Conservation (phyloP, 441 rosid species). For the Erodium texanum region DNA sequence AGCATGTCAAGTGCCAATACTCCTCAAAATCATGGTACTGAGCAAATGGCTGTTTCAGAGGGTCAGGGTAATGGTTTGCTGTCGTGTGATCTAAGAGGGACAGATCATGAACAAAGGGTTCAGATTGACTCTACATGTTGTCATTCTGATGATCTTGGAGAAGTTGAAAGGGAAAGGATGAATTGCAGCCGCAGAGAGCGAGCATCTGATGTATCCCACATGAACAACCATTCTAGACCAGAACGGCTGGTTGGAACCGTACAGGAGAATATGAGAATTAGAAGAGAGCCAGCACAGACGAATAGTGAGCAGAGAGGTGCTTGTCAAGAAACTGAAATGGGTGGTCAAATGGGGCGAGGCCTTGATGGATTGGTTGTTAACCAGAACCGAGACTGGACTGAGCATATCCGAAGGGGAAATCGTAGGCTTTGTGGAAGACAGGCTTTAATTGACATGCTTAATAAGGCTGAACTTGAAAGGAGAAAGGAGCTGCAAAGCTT, state of each 20-base stretch:
- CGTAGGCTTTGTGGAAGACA: conserved; percentile 87
- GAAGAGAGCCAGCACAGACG: conserved; percentile 79
- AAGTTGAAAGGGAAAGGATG: conserved; percentile 71
- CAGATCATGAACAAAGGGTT: conserved; percentile 33
- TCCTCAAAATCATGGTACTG: conserved; percentile 33
- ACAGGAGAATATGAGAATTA: conserved; percentile 78
- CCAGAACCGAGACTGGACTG: conserved; percentile 34
- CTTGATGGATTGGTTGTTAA: conserved; percentile 51
- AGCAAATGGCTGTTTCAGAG: conserved; percentile 32
- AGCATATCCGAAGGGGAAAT: conserved; percentile 53
- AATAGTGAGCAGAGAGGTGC: conserved; percentile 50
- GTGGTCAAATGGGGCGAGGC: conserved; percentile 52
- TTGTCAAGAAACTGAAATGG: conserved; percentile 36
- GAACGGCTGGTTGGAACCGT: conserved; percentile 21
- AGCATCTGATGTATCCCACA: conserved; percentile 32
- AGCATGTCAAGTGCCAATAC: conserved; percentile 28
- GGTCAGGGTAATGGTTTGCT: conserved; percentile 42
- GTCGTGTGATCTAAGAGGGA: conserved; percentile 39
- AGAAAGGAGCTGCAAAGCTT: conserved; percentile 62
- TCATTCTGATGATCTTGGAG: conserved; percentile 52
- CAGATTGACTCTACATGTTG: conserved; percentile 23
- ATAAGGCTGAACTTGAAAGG: conserved; percentile 71
- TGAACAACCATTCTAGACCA: conserved; percentile 20
- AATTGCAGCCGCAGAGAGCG: conserved; percentile 46
- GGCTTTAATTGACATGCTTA: conserved; percentile 71